Evolutionary conservation across 768 basidiomycete genomes (phyloP).

Genomic region (Auricularia cornea): DNA sequence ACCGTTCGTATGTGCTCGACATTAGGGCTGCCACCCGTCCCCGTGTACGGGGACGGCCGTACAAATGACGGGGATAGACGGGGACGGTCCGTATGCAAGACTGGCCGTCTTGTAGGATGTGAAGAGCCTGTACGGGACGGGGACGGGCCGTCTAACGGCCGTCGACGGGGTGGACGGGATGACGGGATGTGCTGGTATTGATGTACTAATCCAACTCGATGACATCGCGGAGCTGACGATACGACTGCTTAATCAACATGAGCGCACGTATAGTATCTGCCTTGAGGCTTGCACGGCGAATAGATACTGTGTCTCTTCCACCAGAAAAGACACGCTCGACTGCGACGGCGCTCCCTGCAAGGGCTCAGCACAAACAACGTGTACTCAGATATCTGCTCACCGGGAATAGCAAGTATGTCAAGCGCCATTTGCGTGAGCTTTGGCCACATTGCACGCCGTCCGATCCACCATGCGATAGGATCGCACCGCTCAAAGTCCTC

Average conservation of each 20-base stretch:
- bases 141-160: neutral
- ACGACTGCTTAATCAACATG: conserved; percentile 4
- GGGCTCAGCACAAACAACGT: too few species aligned
- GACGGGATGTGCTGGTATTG: neutral
- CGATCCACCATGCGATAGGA: conserved; percentile 24
- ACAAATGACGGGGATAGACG: too few species aligned
- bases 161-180: neutral
- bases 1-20: too few species aligned
- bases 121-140: neutral
- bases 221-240: too few species aligned
- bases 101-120: neutral
- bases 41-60: too few species aligned
- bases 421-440: conserved; percentile 26
- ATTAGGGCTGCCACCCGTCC: too few species aligned
- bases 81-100: too few species aligned
- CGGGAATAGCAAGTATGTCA: conserved; percentile 16
- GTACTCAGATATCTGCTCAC: conserved; percentile 6
- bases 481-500: conserved; percentile 5
- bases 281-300: conserved; percentile 2
- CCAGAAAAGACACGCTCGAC: conserved; percentile 5
- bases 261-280: conserved; percentile 2
- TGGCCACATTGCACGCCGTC: conserved; percentile 17
- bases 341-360: conserved; percentile 1
- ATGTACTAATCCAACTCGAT: neutral
- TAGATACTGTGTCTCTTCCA: conserved; percentile 3